A percentile compares a stretch with the other conserved stretches of the same genome.
Evolutionary conservation across 371 early-diverging fungal species (phyloP).

Genomic region (Funneliformis caledonium): DNA sequence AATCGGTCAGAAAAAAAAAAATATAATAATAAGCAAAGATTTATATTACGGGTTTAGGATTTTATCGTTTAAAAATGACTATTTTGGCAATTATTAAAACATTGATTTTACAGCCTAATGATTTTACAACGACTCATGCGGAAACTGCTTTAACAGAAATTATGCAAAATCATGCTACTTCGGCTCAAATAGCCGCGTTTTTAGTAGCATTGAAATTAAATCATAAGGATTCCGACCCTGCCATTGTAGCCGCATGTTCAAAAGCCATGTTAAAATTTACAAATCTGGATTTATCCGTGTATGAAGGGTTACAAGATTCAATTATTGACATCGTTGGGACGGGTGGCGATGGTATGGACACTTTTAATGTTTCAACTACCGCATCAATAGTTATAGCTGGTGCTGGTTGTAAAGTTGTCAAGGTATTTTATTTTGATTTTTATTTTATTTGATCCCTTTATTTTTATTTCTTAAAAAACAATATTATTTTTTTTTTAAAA

Average conservation of each 20-base stretch:
- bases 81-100: conserved; percentile 58
- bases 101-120: conserved; percentile 62
- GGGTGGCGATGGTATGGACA: conserved; percentile 97
- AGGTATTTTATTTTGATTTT: conserved; percentile 57
- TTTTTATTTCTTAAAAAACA: neutral
- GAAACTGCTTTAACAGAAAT: conserved; percentile 69
- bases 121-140: conserved; percentile 73
- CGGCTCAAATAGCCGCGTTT: conserved; percentile 88
- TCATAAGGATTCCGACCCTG: conserved; percentile 75
- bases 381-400: conserved; percentile 92
- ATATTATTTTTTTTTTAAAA: conserved; percentile 13
- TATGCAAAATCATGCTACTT: conserved; percentile 75
- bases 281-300: conserved; percentile 54
- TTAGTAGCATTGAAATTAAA: conserved; percentile 74
- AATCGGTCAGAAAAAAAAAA: too few species aligned
- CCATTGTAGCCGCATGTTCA: conserved; percentile 80
- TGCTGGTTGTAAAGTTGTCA: conserved; percentile 91
- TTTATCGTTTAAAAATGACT: neutral
- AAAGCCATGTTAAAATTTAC: conserved; percentile 68
- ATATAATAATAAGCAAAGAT: too few species aligned
- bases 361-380: conserved; percentile 95
- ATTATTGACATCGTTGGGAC: conserved; percentile 96
- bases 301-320: conserved; percentile 50
- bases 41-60: too few species aligned
- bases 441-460: neutral